Evolutionary conservation across 768 basidiomycete genomes (phyloP), one percentile per base, ranked within the genome.

Genomic region (Mycena vulgaris): DNA sequence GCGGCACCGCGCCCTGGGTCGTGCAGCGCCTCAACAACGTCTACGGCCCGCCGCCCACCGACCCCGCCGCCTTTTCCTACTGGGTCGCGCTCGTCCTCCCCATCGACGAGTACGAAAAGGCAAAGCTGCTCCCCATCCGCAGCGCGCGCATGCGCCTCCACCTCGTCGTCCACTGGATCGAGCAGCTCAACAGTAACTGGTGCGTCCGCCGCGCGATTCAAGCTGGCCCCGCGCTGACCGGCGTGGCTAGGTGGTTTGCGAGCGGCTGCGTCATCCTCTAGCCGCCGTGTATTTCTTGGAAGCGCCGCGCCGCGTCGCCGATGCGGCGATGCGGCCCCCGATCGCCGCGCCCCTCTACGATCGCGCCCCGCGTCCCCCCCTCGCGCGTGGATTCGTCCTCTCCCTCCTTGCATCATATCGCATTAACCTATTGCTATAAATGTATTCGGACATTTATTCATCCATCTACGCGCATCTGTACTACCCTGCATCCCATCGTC

Each of bases 131-230:
- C 14, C 94, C 95, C 0, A 91, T 97, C 59, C 89, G 90, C 68
- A 93, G 90, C 61, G 87, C 94, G 0, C 87, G 93, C 30, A 84
- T 98, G 70, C 87, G 97, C 35, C 82, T 99, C 62, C 85, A 93
- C 64, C 85, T 99, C 75, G 92, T 98, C 66, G 94, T 94, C 30
- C 93, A 95, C 76, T 99, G 97, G 97, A 97, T 98, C 75, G 95
- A 98, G 82, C 83, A 85, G 77, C 78, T 87, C 49, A 85, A 85
- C 75, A 84, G 80, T 77, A 85, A 87, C 74, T 88, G 87, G 87
- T 93, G 92, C 92, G 42, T 45, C 10, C 39, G 39, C 7, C 40
- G 40, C 40, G 42, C 42, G 42, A 7, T 93, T 93, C 78, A 86
- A 90, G n/a, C n/a, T n/a, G 81, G 72, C 87, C 4, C 28, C 3